Base-by-base conservation (phyloP, 2,329 filamentous ascomycete genomes). In the Colletotrichum spaethianum region DNA sequence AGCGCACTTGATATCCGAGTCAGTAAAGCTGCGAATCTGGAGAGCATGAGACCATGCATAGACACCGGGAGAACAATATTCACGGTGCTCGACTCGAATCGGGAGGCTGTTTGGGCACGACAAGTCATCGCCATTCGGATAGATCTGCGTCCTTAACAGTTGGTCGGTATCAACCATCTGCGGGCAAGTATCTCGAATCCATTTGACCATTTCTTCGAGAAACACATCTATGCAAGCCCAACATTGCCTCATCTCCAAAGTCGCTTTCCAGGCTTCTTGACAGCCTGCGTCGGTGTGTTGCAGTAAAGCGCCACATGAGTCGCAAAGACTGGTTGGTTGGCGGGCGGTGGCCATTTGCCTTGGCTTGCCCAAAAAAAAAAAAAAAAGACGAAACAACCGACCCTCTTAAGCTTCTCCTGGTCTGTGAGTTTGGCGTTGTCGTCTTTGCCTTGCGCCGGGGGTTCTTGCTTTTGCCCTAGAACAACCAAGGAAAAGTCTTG, bases 351-450 rank as follows among this genome's bases (percentile, higher is more conserved):
- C 20, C 18, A 16, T 56, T 23, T 23, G 23, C 31, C n/a, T 16
- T 38, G 20, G n/a, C 53, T 38, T 38, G 8, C 20, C 52, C 18
- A 55, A n/a, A 36, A 46, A 23, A 8, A 26, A 50, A 46, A 52
- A 40, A 14, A 18, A 44, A 42, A 60, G 46, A 40, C 63, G 40
- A 70, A 70, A 70, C 67, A 67, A 42, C 63, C 56, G 48, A 46
- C 38, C 18, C 55, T 55, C 23, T 48, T 40, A 67, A 55, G 38
- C 53, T 60, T 60, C 36, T 46, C 16, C 26, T 28, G 56, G 44
- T 38, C 20, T 23, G 33, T 56, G 20, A 59, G 53, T 44, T 42
- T 26, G 16, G 33, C 40, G 53, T 31, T 44, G 67, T 53, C 42
- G 26, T 53, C 18, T 26, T n/a, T 38, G n/a, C 55, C n/a, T 36